phyloP scores from a whole-genome alignment of 2,329 filamentous ascomycete species.

The Cladosporium sp. region DNA sequence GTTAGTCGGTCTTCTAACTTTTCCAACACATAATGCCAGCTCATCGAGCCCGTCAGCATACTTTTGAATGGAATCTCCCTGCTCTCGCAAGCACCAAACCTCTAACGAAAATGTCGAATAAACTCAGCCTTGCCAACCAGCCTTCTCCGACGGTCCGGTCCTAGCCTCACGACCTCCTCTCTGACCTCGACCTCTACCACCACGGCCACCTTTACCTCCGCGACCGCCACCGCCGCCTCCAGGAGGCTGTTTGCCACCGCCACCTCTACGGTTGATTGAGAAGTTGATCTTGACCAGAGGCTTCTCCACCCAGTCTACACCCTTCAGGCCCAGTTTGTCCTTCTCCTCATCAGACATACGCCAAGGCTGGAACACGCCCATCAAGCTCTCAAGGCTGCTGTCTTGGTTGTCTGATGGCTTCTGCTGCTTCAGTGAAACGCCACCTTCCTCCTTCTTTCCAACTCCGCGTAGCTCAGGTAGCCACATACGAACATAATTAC shows the following conservation, averaged over 20 bases:
- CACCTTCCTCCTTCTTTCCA: slow-evolving; percentile 16
- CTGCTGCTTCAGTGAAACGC: neutral
- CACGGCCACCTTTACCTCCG: slow-evolving; percentile 18
- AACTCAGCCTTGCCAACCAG: neutral
- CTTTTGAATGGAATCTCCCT: too few species aligned
- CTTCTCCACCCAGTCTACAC: slow-evolving; percentile 61
- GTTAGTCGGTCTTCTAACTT: too few species aligned
- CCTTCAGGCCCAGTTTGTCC: slow-evolving; percentile 51
- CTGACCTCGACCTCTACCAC: slow-evolving; percentile 12
- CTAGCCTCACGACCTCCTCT: slow-evolving; percentile 1
- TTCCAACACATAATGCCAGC: too few species aligned
- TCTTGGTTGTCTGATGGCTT: neutral
- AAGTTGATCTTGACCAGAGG: slow-evolving; percentile 65
- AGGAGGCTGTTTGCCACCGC: slow-evolving; percentile 32
- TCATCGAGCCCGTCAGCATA: too few species aligned
- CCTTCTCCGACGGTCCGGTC: neutral
- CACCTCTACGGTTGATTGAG: slow-evolving; percentile 45
- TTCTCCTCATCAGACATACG: slow-evolving; percentile 58
- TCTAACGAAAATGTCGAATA: too few species aligned
- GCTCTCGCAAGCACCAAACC: too few species aligned
- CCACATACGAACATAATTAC: slow-evolving; percentile 69
- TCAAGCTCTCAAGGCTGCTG: slow-evolving; percentile 34
- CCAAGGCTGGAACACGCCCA: slow-evolving; percentile 68
- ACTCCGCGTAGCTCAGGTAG: slow-evolving; percentile 61
- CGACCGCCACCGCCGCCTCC: slow-evolving; percentile 25